These are phyloP conservation scores for Spatholobus suberectus DNA, from an alignment of 306 rosid species.

Conservation along the genomic window DNA sequence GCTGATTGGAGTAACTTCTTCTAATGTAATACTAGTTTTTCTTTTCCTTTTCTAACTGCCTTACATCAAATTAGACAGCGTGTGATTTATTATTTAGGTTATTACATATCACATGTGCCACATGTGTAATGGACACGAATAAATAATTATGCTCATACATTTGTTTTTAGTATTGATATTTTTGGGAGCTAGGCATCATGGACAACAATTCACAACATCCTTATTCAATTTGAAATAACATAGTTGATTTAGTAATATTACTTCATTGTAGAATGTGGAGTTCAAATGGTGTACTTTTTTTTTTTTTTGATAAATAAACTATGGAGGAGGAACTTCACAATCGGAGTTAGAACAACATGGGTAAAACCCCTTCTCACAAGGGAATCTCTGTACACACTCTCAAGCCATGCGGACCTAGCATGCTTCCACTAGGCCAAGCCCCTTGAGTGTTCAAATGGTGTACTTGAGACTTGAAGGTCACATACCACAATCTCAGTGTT, in stretches of 20 bases:
- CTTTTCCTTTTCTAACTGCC: neutral
- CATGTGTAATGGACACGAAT: conserved; percentile 10
- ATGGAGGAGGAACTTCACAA: too few species aligned
- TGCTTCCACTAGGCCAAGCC: too few species aligned
- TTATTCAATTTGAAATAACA: neutral
- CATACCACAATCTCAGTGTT: neutral
- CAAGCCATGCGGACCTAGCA: too few species aligned
- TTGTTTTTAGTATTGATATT: too few species aligned
- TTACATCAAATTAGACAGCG: neutral
- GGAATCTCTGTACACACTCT: too few species aligned
- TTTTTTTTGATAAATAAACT: too few species aligned
- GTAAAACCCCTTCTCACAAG: too few species aligned
- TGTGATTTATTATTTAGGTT: conserved; percentile 18
- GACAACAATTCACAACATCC: neutral
- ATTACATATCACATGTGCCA: neutral
- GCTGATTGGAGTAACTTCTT: conserved; percentile 17
- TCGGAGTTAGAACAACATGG: too few species aligned
- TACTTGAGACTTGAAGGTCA: neutral
- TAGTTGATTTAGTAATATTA: neutral
- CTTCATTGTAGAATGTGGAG: neutral
- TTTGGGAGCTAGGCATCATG: neutral
- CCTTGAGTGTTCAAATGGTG: neutral
- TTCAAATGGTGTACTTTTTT: neutral
- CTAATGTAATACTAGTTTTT: conserved; percentile 18
- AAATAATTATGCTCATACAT: neutral